Conservation (phyloP, 2,329 filamentous ascomycete genomes). For the Colletotrichum theobromicola region DNA sequence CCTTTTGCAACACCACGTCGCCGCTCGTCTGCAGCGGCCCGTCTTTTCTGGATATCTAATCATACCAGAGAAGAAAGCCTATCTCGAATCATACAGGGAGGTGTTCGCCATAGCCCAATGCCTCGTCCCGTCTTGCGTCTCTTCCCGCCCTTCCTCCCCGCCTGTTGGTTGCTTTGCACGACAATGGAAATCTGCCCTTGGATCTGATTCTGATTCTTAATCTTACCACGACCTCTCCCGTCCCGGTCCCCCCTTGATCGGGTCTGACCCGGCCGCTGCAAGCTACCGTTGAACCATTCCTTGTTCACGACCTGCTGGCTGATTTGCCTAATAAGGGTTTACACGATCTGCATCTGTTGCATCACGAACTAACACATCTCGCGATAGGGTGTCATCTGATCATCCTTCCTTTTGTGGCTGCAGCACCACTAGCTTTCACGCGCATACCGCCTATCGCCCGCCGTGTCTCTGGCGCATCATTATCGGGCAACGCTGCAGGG, state of each 20-base stretch:
- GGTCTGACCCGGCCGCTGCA: not conserved
- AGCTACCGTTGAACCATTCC: not conserved
- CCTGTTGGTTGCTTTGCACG: not conserved
- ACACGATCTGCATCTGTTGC: conserved; percentile 4
- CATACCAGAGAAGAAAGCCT: not conserved
- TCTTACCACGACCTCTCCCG: not conserved
- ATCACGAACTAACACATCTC: not conserved
- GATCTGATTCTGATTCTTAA: not conserved
- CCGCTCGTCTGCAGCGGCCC: not conserved
- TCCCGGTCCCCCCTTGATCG: not conserved
- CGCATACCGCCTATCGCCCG: not conserved
- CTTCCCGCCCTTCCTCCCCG: not conserved
- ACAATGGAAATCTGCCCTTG: not conserved
- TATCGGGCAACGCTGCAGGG: not conserved
- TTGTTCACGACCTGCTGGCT: not conserved
- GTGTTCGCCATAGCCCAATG: not conserved
- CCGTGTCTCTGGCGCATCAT: not conserved
- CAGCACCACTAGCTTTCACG: not conserved
- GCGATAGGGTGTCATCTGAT: conserved; percentile 3
- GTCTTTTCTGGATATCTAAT: not conserved
- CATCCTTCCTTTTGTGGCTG: conserved; percentile 12
- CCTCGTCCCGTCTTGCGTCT: not conserved
- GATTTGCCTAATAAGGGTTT: not conserved
- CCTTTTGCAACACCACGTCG: not conserved
- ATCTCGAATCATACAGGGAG: not conserved